These are phyloP conservation scores for Colletotrichum simmondsii DNA, from an alignment of 2,329 filamentous ascomycete genomes.

Conservation along the genomic window DNA sequence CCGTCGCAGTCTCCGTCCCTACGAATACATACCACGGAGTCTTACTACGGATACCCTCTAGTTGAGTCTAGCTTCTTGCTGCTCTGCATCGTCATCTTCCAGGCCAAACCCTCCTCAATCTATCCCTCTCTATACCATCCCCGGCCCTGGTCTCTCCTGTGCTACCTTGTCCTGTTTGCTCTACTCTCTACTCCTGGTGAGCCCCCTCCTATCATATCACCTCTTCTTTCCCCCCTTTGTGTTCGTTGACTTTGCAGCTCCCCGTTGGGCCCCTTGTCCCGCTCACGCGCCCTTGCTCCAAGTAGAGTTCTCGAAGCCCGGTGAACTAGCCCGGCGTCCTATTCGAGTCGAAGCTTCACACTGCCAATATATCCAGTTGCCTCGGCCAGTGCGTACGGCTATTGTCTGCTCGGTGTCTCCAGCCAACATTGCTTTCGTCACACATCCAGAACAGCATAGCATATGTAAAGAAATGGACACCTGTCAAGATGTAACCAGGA, in stretches of 20 bases:
- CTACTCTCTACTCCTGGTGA: not conserved
- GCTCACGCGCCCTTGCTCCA: constrained; percentile 22
- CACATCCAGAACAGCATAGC: not conserved
- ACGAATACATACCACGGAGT: too few relatives aligned
- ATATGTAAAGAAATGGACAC: not conserved
- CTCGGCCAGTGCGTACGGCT: not conserved
- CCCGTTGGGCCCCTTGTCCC: not conserved
- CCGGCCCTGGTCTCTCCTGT: constrained; percentile 3
- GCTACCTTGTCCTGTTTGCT: constrained; percentile 4
- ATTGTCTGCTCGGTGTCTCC: not conserved
- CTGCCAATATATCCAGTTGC: constrained; percentile 3
- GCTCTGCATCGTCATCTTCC: not conserved
- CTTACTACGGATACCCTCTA: not conserved
- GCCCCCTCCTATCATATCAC: constrained; percentile 1
- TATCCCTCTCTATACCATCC: not conserved
- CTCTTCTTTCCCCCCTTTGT: constrained; percentile 21
- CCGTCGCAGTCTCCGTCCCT: too few relatives aligned
- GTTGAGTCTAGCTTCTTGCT: not conserved
- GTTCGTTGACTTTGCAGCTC: constrained; percentile 1
- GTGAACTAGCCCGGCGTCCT: not conserved
- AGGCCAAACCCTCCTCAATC: not conserved
- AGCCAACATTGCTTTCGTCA: not conserved
- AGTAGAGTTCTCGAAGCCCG: constrained; percentile 16
- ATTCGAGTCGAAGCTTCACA: constrained; percentile 11
- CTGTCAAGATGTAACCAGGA: not conserved